Conservation (phyloP, 208 protist genomes). For the Endotrypanum monterogeii region DNA sequence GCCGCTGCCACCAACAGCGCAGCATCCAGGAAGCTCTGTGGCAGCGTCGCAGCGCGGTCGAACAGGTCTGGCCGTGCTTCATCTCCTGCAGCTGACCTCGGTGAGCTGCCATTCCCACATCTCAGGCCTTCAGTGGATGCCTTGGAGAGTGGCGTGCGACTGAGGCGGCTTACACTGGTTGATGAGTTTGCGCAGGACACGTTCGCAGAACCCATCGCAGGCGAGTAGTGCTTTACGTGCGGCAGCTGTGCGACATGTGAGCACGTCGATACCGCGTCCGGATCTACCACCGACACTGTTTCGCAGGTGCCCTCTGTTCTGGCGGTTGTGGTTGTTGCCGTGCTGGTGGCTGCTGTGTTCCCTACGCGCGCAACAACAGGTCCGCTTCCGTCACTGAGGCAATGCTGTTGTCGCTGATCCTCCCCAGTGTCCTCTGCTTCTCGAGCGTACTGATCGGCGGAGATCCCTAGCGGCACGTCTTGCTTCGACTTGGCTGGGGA, state of each 20-base stretch:
- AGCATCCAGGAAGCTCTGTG: constrained; percentile 54
- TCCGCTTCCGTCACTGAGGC: background rate
- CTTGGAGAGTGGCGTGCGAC: no score
- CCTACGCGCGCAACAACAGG: background rate
- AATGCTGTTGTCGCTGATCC: background rate
- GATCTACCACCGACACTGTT: background rate
- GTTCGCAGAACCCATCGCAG: background rate
- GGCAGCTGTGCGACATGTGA: background rate
- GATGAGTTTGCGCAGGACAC: background rate
- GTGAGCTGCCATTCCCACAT: background rate
- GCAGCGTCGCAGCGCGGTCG: constrained; percentile 45
- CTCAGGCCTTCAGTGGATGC: background rate
- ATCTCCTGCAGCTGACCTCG: background rate
- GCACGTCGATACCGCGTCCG: background rate
- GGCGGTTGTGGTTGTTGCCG: background rate
- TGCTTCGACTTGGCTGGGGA: background rate
- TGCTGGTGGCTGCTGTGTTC: background rate
- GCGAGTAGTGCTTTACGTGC: background rate
- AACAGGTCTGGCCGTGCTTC: constrained; percentile 28
- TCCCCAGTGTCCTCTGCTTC: background rate
- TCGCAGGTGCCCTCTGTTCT: background rate
- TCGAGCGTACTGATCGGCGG: background rate
- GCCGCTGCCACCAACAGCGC: constrained; percentile 31
- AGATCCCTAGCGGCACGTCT: background rate
- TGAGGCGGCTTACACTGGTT: background rate